Conservation (phyloP, 1,139 yeast genomes). For the Diutina siamensis region DNA sequence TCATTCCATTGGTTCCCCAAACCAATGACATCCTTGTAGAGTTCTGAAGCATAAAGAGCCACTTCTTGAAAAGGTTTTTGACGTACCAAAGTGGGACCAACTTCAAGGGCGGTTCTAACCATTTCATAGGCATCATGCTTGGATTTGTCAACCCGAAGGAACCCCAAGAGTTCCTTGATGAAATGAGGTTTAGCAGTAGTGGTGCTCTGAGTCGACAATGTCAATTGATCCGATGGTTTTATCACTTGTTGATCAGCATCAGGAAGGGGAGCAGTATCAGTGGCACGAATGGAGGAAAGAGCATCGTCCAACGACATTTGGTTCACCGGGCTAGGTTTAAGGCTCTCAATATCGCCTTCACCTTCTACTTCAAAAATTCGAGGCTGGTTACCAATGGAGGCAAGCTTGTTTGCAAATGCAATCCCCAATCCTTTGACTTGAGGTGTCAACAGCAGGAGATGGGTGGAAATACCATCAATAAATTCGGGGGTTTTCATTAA, state of each 20-base stretch:
- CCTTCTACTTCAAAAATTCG: neutral
- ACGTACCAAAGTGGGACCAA: neutral
- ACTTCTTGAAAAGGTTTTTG: neutral
- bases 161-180: neutral
- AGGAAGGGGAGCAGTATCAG: neutral
- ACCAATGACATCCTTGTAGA: neutral
- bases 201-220: neutral
- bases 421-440: neutral
- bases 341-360: neutral
- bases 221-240: neutral
- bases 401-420: neutral
- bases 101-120: neutral
- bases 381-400: neutral
- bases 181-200: neutral
- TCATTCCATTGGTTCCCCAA: neutral
- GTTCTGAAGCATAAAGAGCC: neutral
- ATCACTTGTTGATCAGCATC: neutral
- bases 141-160: neutral
- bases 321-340: neutral
- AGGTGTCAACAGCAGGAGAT: neutral
- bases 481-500: neutral
- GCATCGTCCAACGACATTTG: neutral
- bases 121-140: conserved; percentile 4
- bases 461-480: neutral
- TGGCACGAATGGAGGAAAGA: neutral